Evolutionary conservation across 2,329 filamentous ascomycete species (phyloP).

Genomic region (Colletotrichum orbiculare): DNA sequence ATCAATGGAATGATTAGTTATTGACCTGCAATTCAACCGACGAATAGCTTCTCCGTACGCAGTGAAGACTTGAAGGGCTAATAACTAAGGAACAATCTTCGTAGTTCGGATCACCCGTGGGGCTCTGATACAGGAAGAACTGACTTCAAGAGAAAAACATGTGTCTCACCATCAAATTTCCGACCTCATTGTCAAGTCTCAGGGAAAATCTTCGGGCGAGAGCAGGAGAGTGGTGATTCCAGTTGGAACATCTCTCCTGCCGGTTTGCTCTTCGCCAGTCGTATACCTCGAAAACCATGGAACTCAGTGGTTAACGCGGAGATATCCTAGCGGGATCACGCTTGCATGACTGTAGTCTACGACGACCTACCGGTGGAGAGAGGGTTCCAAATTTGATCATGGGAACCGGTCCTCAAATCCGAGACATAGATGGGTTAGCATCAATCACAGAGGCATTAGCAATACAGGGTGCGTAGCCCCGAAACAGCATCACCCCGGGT

Average conservation of each 20-base stretch:
- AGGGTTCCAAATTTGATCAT: conserved; percentile 38
- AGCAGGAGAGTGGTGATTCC: conserved; percentile 63
- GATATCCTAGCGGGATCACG: conserved; percentile 81
- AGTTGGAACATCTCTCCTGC: conserved; percentile 53
- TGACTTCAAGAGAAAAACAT: conserved; percentile 49
- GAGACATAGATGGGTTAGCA: conserved; percentile 16
- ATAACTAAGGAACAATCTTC: too few species aligned
- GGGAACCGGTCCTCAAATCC: conserved; percentile 3
- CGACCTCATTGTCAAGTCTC: conserved; percentile 71
- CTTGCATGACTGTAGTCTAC: neutral
- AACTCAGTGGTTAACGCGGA: conserved; percentile 78
- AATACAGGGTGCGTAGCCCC: neutral
- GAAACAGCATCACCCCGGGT: conserved; percentile 16
- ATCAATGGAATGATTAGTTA: too few species aligned
- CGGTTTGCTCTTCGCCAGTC: conserved; percentile 84
- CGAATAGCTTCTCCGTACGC: too few species aligned
- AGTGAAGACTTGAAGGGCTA: too few species aligned
- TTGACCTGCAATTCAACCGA: too few species aligned
- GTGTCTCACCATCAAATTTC: conserved; percentile 90
- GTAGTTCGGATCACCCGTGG: too few species aligned
- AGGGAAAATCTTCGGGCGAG: conserved; percentile 86
- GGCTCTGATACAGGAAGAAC: neutral
- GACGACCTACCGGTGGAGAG: conserved; percentile 18
- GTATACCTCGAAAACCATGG: conserved; percentile 92
- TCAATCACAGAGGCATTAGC: conserved; percentile 19